Conservation (phyloP, 768 basidiomycete species). For the Amanita phalloides region DNA sequence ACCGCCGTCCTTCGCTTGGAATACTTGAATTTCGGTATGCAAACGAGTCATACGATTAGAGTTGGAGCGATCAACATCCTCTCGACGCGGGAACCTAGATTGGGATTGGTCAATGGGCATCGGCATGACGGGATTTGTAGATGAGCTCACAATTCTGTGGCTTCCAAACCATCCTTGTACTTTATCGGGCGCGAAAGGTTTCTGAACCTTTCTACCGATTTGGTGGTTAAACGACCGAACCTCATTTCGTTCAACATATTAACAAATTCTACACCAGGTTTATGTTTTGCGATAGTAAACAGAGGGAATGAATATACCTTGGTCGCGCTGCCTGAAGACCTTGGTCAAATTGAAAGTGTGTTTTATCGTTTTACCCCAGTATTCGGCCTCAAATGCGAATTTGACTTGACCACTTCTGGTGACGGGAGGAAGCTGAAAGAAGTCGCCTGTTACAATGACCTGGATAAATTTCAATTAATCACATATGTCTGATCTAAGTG, state of each 20-base stretch:
- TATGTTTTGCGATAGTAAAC: not conserved
- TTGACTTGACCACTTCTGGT: slow-evolving; percentile 54
- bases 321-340: slow-evolving; percentile 91
- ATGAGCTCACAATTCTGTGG: slow-evolving; percentile 76
- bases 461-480: slow-evolving; percentile 16
- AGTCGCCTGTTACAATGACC: slow-evolving; percentile 93
- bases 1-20: slow-evolving; percentile 55
- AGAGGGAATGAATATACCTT: slow-evolving; percentile 38
- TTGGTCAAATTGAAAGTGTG: slow-evolving; percentile 88
- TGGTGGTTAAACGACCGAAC: slow-evolving; percentile 58
- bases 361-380: slow-evolving; percentile 66
- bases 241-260: slow-evolving; percentile 99
- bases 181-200: slow-evolving; percentile 56
- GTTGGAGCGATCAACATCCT: slow-evolving; percentile 89
- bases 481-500: not conserved
- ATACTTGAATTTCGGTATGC: slow-evolving; percentile 40
- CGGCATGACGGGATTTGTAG: not conserved
- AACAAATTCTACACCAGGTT: slow-evolving; percentile 55
- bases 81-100: slow-evolving; percentile 77
- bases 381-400: slow-evolving; percentile 86
- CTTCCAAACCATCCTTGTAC: slow-evolving; percentile 73
- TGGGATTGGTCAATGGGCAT: not conserved
- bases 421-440: slow-evolving; percentile 96
- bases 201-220: slow-evolving; percentile 64
- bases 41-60: slow-evolving; percentile 52